Conservation (phyloP, 768 basidiomycete species). For the Porpolomopsis calyptriformis region DNA sequence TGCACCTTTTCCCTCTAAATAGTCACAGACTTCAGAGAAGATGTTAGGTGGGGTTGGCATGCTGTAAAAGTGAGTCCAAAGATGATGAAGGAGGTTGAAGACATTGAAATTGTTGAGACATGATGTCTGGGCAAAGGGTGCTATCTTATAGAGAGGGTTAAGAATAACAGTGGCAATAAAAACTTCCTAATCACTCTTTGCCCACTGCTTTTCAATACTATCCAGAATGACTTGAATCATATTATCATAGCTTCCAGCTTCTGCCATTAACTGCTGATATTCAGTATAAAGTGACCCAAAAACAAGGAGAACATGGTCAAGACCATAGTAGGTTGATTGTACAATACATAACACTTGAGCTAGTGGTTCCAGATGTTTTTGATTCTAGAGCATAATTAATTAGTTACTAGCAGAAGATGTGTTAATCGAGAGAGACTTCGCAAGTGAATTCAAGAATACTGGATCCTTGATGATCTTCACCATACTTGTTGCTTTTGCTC, state of each 20-base stretch:
- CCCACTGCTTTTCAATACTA: conserved; percentile 20
- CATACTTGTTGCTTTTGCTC: conserved; percentile 18
- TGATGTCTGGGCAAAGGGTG: conserved; percentile 10
- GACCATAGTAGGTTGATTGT: conserved; percentile 16
- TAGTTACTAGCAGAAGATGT: not conserved
- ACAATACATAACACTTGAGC: conserved; percentile 13
- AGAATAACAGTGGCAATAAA: conserved; percentile 22
- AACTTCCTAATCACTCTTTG: conserved; percentile 20
- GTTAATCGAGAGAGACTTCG: conserved; percentile 8
- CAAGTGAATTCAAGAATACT: conserved; percentile 22
- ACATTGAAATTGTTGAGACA: conserved; percentile 11
- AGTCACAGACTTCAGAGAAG: conserved; percentile 1
- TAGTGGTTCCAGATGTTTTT: conserved; percentile 14
- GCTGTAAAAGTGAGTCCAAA: conserved; percentile 12
- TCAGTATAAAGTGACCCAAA: conserved; percentile 6
- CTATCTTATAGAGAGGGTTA: conserved; percentile 16
- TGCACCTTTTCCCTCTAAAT: not conserved
- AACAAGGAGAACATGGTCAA: conserved; percentile 7
- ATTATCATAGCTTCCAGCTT: not conserved
- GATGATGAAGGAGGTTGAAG: conserved; percentile 4
- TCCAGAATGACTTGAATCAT: conserved; percentile 7
- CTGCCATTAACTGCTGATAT: conserved; percentile 3
- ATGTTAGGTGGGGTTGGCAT: not conserved
- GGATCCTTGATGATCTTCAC: conserved; percentile 18
- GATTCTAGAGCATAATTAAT: conserved; percentile 9